A percentile compares a stretch with the other conserved stretches of the same genome.
Evolutionary conservation across 2,329 filamentous ascomycete genomes (phyloP).

Genomic region (Furcasterigmium sp.): DNA sequence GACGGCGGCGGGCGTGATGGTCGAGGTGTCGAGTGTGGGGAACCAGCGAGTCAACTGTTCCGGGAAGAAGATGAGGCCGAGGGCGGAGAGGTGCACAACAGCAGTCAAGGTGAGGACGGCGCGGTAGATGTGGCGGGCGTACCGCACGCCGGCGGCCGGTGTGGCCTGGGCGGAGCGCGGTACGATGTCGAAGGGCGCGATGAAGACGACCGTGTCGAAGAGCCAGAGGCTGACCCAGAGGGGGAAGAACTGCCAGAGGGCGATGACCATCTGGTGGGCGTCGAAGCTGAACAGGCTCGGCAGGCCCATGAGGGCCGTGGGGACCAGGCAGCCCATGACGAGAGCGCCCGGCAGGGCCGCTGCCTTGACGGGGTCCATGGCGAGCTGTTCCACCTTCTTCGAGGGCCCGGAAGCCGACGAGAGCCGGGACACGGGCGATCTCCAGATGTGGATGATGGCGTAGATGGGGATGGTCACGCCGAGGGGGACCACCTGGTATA

Average conservation of each 20-base stretch:
- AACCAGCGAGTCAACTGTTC: neutral
- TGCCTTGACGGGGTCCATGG: slow-evolving; percentile 10
- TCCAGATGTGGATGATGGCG: slow-evolving; percentile 14
- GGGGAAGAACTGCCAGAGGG: slow-evolving; percentile 18
- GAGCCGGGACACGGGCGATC: slow-evolving; percentile 12
- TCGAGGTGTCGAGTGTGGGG: neutral
- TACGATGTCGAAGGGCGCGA: neutral
- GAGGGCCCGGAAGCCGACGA: neutral
- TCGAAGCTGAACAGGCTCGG: slow-evolving; percentile 10
- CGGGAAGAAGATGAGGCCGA: slow-evolving; percentile 5
- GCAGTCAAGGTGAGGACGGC: slow-evolving; percentile 5
- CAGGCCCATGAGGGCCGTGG: slow-evolving; percentile 11
- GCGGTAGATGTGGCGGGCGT: slow-evolving; percentile 10
- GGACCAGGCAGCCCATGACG: slow-evolving; percentile 14
- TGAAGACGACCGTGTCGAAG: slow-evolving; percentile 1
- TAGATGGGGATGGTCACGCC: slow-evolving; percentile 16
- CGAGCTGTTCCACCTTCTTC: slow-evolving; percentile 5
- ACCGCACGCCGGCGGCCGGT: neutral
- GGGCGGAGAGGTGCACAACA: slow-evolving; percentile 4
- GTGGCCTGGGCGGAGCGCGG: neutral
- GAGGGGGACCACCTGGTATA: slow-evolving; percentile 16
- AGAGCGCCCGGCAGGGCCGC: slow-evolving; percentile 8
- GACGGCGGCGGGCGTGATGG: neutral
- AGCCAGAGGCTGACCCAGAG: slow-evolving; percentile 11
- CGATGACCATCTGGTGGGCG: slow-evolving; percentile 13